phyloP scores from a whole-genome alignment of 1,139 yeast species.

The Geotrichum reessii region DNA sequence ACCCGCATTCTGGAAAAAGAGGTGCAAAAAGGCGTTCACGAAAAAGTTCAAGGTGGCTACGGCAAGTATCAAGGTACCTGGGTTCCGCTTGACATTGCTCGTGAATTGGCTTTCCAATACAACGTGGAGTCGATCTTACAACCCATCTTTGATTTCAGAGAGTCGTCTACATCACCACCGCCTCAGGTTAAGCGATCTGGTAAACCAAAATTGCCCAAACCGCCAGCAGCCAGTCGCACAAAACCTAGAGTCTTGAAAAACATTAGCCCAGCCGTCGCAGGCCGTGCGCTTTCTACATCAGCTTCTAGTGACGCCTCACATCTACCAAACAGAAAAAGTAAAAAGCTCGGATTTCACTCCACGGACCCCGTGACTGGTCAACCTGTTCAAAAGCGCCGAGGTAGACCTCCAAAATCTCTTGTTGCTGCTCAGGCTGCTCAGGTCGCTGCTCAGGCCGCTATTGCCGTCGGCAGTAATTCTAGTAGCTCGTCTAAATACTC shows the following conservation, averaged over 20 bases:
- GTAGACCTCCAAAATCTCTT: constrained; percentile 16
- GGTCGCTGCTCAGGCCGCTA: constrained; percentile 26
- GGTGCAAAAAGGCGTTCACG: constrained; percentile 79
- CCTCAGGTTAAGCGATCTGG: constrained; percentile 31
- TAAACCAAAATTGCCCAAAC: constrained; percentile 1
- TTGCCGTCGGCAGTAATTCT: constrained; percentile 21
- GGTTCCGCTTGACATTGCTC: constrained; percentile 70
- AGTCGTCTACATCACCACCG: constrained; percentile 35
- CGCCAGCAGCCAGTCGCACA: constrained; percentile 24
- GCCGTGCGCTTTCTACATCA: constrained; percentile 7
- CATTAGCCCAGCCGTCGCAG: constrained; percentile 17
- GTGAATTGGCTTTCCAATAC: constrained; percentile 58
- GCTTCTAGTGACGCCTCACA: constrained; percentile 7
- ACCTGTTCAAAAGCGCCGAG: constrained; percentile 17
- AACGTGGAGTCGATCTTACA: constrained; percentile 59
- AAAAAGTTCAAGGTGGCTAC: constrained; percentile 94
- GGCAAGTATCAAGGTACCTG: constrained; percentile 98
- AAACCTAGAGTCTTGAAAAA: constrained; percentile 10
- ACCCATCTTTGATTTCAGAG: constrained; percentile 54
- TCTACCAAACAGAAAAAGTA: constrained; percentile 6
- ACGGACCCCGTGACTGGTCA: constrained; percentile 5
- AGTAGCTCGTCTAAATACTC: not conserved
- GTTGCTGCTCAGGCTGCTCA: constrained; percentile 24
- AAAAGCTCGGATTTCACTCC: constrained; percentile 8
- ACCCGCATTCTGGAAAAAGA: constrained; percentile 89